A percentile compares a stretch with the other conserved stretches of the same genome.
Conservation (phyloP, 192 early-diverging fungal genomes). For the Coemansia sp. region DNA sequence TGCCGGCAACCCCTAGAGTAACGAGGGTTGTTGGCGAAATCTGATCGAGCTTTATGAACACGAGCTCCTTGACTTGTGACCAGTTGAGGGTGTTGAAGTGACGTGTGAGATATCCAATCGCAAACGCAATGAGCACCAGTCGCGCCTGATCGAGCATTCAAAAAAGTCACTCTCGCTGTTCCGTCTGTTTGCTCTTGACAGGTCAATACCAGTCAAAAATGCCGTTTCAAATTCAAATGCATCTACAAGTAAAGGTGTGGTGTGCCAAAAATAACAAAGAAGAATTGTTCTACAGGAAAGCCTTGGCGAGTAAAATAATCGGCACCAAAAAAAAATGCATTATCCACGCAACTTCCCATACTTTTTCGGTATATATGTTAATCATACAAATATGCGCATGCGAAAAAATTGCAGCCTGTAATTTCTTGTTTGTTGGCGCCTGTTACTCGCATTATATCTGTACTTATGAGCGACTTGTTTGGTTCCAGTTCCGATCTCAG, state of each 20-base stretch:
- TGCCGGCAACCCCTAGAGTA: slow-evolving; percentile 19
- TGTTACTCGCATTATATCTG: background rate
- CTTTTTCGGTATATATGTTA: background rate
- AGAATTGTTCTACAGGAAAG: background rate
- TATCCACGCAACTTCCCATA: slow-evolving; percentile 4
- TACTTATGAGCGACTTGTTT: slow-evolving; percentile 46
- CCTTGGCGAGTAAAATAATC: background rate
- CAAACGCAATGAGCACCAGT: slow-evolving; percentile 54
- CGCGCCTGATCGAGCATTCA: slow-evolving; percentile 54
- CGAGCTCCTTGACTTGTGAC: slow-evolving; percentile 46
- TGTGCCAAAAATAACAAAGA: background rate
- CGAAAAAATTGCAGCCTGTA: background rate
- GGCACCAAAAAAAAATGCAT: background rate
- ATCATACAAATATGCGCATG: background rate
- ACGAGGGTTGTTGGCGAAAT: slow-evolving; percentile 38
- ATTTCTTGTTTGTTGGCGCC: background rate
- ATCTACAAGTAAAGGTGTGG: background rate
- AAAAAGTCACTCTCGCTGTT: background rate
- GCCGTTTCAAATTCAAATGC: background rate
- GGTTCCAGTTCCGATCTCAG: slow-evolving; percentile 38
- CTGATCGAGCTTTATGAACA: slow-evolving; percentile 32
- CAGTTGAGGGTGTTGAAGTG: slow-evolving; percentile 56
- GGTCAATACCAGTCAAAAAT: slow-evolving; percentile 1
- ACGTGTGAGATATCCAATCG: slow-evolving; percentile 53
- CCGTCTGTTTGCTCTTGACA: slow-evolving; percentile 4